These are phyloP conservation scores for Penicillium cinerascens DNA, from an alignment of 495 filamentous ascomycete species.

Conservation along the genomic window DNA sequence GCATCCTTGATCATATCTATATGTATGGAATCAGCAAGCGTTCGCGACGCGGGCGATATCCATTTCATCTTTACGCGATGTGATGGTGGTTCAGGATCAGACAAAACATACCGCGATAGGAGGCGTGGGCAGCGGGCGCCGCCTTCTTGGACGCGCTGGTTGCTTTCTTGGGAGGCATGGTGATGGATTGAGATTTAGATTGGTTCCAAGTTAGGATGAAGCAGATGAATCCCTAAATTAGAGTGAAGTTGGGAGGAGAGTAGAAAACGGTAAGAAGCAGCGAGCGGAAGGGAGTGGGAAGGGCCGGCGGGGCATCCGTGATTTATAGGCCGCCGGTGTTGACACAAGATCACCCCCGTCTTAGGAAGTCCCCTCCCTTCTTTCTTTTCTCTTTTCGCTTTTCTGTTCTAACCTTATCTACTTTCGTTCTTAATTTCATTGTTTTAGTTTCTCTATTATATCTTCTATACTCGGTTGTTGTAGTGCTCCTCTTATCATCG, in stretches of 20 bases:
- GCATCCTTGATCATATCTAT: conserved; percentile 69
- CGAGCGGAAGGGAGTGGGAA: conserved; percentile 39
- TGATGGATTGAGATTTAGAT: conserved; percentile 17
- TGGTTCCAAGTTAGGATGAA: conserved; percentile 3
- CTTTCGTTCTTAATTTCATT: conserved; percentile 9
- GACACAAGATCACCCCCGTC: conserved; percentile 41
- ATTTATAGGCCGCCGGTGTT: conserved; percentile 50
- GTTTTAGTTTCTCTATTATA: conserved; percentile 2
- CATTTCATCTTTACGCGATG: conserved; percentile 40
- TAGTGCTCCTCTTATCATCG: background rate
- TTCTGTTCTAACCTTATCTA: conserved; percentile 11
- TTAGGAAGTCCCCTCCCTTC: conserved; percentile 13
- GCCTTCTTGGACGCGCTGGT: conserved; percentile 50
- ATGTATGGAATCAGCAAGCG: conserved; percentile 46
- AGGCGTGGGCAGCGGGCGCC: conserved; percentile 48
- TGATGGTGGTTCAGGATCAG: conserved; percentile 39
- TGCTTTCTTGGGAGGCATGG: conserved; percentile 55
- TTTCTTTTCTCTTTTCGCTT: conserved; percentile 15
- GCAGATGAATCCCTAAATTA: background rate
- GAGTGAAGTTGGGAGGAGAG: conserved; percentile 8
- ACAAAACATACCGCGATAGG: conserved; percentile 58
- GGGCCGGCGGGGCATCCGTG: conserved; percentile 47
- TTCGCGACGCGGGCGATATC: conserved; percentile 40
- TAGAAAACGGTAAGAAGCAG: conserved; percentile 22
- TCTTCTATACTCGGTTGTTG: conserved; percentile 4